These are phyloP conservation scores for Phaeoacremonium minimum DNA, from an alignment of 2,329 filamentous ascomycete genomes.

Conservation along the genomic window DNA sequence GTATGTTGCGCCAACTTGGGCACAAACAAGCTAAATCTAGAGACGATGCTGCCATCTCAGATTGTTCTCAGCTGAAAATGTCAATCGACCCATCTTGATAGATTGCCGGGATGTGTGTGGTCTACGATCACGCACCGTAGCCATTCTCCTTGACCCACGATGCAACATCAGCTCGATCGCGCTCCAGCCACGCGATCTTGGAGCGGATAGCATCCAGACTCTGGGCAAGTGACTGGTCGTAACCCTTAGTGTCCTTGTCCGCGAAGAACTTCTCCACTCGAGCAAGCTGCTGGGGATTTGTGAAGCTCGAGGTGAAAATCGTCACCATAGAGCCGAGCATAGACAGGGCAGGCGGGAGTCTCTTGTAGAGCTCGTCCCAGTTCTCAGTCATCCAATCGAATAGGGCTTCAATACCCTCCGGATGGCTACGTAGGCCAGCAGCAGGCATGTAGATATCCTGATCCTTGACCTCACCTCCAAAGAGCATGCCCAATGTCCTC, in stretches of 20 bases:
- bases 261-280: slow-evolving; percentile 78
- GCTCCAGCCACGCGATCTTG: slow-evolving; percentile 76
- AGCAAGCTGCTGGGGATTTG: slow-evolving; percentile 68
- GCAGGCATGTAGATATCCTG: slow-evolving; percentile 93
- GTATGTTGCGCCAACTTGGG: too few relatives aligned
- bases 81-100: too few relatives aligned
- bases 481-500: slow-evolving; percentile 70
- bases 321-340: slow-evolving; percentile 83
- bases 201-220: slow-evolving; percentile 79
- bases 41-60: too few relatives aligned
- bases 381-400: slow-evolving; percentile 82
- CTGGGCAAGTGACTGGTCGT: slow-evolving; percentile 85
- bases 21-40: too few relatives aligned
- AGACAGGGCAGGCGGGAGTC: slow-evolving; percentile 78
- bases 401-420: slow-evolving; percentile 73
- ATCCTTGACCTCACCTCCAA: slow-evolving; percentile 80
- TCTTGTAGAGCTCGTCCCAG: slow-evolving; percentile 79
- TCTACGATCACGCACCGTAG: slow-evolving; percentile 12
- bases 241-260: slow-evolving; percentile 76
- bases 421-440: slow-evolving; percentile 70
- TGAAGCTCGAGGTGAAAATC: slow-evolving; percentile 79
- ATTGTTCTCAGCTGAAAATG: too few relatives aligned
- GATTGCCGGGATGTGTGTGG: too few relatives aligned
- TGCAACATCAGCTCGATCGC: slow-evolving; percentile 70
- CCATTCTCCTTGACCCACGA: slow-evolving; percentile 28